Conservation (phyloP, 306 rosid species). For the Senna siamea region DNA sequence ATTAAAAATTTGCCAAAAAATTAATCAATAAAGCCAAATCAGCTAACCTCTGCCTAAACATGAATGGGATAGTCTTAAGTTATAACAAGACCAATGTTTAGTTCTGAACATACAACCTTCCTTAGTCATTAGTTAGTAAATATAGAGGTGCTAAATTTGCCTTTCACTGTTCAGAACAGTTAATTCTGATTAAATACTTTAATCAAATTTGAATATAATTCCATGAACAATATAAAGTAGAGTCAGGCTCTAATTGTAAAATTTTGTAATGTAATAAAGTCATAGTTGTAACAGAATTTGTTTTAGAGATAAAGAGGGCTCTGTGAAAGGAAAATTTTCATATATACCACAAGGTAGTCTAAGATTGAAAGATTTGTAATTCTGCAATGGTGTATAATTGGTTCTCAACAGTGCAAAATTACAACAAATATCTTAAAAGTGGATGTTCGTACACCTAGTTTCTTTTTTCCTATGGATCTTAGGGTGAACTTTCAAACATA, state of each 20-base stretch:
- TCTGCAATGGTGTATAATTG: background rate
- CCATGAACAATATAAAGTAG: slow-evolving; percentile 7
- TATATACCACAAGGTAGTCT: too few relatives aligned
- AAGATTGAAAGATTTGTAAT: too few relatives aligned
- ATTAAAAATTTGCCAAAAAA: background rate
- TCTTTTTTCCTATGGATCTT: background rate
- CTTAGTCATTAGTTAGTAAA: too few relatives aligned
- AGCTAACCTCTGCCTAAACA: too few relatives aligned
- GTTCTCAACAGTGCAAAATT: background rate
- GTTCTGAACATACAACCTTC: too few relatives aligned
- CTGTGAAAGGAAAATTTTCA: background rate
- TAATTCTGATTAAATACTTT: slow-evolving; percentile 19
- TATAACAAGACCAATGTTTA: too few relatives aligned
- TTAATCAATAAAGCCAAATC: background rate
- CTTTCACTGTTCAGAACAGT: slow-evolving; percentile 14
- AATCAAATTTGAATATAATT: background rate
- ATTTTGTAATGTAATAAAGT: background rate
- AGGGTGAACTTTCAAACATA: background rate
- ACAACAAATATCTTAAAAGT: background rate
- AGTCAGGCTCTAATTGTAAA: background rate
- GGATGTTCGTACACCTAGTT: background rate
- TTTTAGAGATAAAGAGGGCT: background rate
- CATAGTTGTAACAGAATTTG: background rate
- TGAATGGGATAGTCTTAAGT: too few relatives aligned
- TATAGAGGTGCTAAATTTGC: too few relatives aligned